These are phyloP conservation scores for Alisma plantagoaquatica DNA, from an alignment of 106 monocot genomes.

Conservation along the genomic window DNA sequence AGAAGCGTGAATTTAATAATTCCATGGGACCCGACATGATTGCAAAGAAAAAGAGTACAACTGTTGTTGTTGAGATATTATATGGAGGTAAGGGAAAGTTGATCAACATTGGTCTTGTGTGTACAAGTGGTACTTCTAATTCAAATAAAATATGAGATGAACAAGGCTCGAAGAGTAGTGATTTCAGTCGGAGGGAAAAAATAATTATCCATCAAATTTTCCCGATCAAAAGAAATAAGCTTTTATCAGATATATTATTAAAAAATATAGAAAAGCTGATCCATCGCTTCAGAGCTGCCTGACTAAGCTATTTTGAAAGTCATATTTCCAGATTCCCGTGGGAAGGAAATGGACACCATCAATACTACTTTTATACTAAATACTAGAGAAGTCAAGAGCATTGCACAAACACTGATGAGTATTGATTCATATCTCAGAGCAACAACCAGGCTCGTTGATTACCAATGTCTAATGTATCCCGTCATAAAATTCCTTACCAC, in stretches of 20 bases:
- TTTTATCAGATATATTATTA: slow-evolving; percentile 53
- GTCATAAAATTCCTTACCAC: no score
- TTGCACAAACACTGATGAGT: no score
- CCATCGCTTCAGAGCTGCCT: slow-evolving; percentile 46
- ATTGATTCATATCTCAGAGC: no score
- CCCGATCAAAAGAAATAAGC: slow-evolving; percentile 41
- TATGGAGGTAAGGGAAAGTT: slow-evolving; percentile 52
- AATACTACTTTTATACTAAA: slow-evolving; percentile 50
- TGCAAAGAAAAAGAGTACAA: slow-evolving; percentile 52
- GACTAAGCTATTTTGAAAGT: slow-evolving; percentile 44
- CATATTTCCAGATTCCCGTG: slow-evolving; percentile 46
- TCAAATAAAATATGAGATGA: slow-evolving; percentile 19
- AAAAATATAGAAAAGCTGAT: slow-evolving; percentile 89
- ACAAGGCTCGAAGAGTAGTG: slow-evolving; percentile 5
- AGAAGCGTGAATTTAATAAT: no score
- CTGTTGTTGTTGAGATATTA: slow-evolving; percentile 60
- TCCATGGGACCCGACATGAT: slow-evolving; percentile 65
- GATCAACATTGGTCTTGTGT: slow-evolving; percentile 45
- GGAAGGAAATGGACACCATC: slow-evolving; percentile 44
- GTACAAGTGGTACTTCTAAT: slow-evolving; percentile 10
- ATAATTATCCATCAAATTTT: slow-evolving; percentile 62
- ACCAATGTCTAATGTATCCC: no score
- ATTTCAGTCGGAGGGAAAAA: slow-evolving; percentile 39
- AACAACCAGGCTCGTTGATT: no score
- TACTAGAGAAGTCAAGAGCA: slow-evolving; percentile 8